Evolutionary conservation across 768 basidiomycete genomes (phyloP).

Genomic region (Porphyrellus cyaneotinctus): DNA sequence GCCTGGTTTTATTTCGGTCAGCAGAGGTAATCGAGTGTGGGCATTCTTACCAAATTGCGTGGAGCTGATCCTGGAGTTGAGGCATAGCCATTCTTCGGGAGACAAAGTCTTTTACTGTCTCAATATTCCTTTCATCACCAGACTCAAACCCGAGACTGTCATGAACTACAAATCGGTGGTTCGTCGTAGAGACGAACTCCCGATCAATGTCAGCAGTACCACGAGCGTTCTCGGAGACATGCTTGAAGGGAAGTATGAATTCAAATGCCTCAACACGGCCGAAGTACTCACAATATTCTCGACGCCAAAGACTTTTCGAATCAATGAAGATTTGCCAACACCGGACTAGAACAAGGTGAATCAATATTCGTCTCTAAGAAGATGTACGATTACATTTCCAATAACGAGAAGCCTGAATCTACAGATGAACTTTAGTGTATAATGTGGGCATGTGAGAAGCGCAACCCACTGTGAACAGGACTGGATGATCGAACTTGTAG

Average conservation of each 20-base stretch:
- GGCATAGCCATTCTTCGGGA: conserved; percentile 1
- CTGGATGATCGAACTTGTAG: conserved; percentile 5
- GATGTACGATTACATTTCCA: conserved; percentile 6
- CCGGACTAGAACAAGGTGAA: conserved; percentile 8
- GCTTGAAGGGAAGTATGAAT: background rate
- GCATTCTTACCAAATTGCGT: conserved; percentile 11
- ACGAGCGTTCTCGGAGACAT: background rate
- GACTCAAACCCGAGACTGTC: conserved; percentile 18
- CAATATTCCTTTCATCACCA: conserved; percentile 8
- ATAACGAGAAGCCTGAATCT: conserved; percentile 18
- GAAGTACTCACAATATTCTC: conserved; percentile 5
- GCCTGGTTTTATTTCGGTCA: conserved; percentile 3
- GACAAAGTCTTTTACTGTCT: conserved; percentile 2
- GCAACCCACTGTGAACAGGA: conserved; percentile 10
- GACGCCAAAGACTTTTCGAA: conserved; percentile 13
- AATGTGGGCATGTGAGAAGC: background rate
- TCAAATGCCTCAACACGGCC: background rate
- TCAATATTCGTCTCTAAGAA: background rate
- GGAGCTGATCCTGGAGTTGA: conserved; percentile 5
- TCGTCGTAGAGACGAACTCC: conserved; percentile 14
- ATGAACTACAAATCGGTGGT: conserved; percentile 15
- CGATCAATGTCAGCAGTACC: conserved; percentile 9
- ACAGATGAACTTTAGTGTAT: background rate
- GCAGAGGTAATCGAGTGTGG: too few species aligned
- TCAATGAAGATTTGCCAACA: conserved; percentile 15